Percentiles rank a stretch among this genome's conserved stretches.
Evolutionary conservation across 1,139 yeast species (phyloP).

Genomic region (Candida gigantensis): DNA sequence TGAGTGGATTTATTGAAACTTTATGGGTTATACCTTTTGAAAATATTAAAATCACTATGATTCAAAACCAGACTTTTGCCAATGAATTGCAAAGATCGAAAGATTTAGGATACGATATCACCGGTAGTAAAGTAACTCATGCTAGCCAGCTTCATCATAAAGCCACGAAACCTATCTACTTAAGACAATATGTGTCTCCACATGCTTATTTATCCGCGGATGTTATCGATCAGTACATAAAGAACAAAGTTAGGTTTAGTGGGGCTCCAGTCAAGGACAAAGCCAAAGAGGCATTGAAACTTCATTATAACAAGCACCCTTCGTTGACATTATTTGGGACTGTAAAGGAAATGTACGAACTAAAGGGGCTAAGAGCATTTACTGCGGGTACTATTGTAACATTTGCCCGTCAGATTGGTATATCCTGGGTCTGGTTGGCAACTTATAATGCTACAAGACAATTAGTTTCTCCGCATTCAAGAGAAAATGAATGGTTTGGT

Average conservation of each 20-base stretch:
- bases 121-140: constrained; percentile 20
- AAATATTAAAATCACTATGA: constrained; percentile 80
- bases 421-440: constrained; percentile 81
- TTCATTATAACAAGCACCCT: constrained; percentile 53
- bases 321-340: constrained; percentile 55
- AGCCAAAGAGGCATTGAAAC: constrained; percentile 30
- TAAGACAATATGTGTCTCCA: constrained; percentile 45
- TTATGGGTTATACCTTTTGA: constrained; percentile 89
- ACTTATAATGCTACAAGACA: constrained; percentile 80
- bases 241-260: constrained; percentile 14
- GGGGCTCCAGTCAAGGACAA: constrained; percentile 16
- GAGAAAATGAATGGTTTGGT: constrained; percentile 50
- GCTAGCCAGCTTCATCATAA: constrained; percentile 22
- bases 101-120: constrained; percentile 25
- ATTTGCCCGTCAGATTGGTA: constrained; percentile 71
- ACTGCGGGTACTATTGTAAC: constrained; percentile 84
- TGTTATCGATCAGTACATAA: constrained; percentile 28
- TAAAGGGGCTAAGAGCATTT: constrained; percentile 80
- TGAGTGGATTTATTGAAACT: constrained; percentile 83
- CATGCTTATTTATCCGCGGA: constrained; percentile 46
- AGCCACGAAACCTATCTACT: constrained; percentile 25
- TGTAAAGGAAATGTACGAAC: constrained; percentile 62
- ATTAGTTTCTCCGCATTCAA: constrained; percentile 55
- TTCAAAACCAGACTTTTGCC: constrained; percentile 57
- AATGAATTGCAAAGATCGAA: constrained; percentile 34